Percentiles rank a stretch among this genome's conserved stretches.
Evolutionary conservation across 768 basidiomycete genomes (phyloP).

Genomic region (Trametes cinnabarina): DNA sequence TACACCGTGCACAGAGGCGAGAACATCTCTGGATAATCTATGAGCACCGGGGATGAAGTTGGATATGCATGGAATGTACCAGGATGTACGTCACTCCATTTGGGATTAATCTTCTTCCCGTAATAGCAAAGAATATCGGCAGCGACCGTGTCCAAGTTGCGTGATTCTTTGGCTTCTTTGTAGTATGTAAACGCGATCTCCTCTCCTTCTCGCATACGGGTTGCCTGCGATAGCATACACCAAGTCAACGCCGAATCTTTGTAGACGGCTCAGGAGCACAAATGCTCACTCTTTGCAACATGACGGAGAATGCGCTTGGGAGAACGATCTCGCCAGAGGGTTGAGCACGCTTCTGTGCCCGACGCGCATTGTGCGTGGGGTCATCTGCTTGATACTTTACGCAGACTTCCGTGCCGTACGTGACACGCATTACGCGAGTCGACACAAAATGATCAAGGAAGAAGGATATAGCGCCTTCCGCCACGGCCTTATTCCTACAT

Average conservation of each 20-base stretch:
- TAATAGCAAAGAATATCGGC: conserved; percentile 32
- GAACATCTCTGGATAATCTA: conserved; percentile 29
- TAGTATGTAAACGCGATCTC: neutral
- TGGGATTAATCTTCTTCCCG: conserved; percentile 28
- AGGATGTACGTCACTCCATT: conserved; percentile 36
- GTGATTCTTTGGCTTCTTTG: neutral
- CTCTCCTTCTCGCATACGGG: neutral
- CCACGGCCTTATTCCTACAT: conserved; percentile 49
- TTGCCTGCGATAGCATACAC: no score
- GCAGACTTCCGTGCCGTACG: conserved; percentile 46
- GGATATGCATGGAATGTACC: no score
- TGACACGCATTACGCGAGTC: conserved; percentile 45
- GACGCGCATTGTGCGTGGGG: conserved; percentile 41
- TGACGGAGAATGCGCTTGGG: conserved; percentile 2
- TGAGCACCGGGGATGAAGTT: neutral
- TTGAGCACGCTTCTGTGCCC: conserved; percentile 31
- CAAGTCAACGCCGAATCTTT: no score
- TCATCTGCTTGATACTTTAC: conserved; percentile 35
- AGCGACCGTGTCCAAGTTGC: conserved; percentile 22
- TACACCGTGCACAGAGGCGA: conserved; percentile 35
- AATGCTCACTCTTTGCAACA: conserved; percentile 12
- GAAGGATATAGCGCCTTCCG: conserved; percentile 47
- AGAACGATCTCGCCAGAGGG: conserved; percentile 23
- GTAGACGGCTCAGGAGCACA: no score
- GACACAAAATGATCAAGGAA: conserved; percentile 49